A percentile compares a stretch with the other conserved stretches of the same genome.
phyloP scores from a whole-genome alignment of 805 yeast genomes.

The Kodamaea leandrae region DNA sequence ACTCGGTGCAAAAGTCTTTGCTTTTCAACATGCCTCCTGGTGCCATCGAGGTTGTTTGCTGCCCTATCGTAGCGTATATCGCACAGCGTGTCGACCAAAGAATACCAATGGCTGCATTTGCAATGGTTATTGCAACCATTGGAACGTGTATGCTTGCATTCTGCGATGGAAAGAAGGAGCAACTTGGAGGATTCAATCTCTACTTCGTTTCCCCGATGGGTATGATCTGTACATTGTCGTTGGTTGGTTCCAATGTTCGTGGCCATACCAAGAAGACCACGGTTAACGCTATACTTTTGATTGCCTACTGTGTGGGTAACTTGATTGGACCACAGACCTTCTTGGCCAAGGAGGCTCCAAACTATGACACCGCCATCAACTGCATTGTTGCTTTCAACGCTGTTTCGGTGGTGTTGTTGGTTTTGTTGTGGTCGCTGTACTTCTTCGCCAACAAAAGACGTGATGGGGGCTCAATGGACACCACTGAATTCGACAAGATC shows the following conservation, averaged over 20 bases:
- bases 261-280: slow-evolving; percentile 57
- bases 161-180: slow-evolving; percentile 16
- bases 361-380: slow-evolving; percentile 40
- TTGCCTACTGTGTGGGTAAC: too few species aligned
- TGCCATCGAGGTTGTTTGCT: slow-evolving; percentile 13
- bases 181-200: slow-evolving; percentile 20
- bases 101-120: slow-evolving; percentile 7
- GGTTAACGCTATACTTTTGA: slow-evolving; percentile 40
- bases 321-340: too few species aligned
- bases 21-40: slow-evolving; percentile 8
- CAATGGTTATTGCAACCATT: slow-evolving; percentile 23
- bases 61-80: not conserved
- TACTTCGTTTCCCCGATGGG: slow-evolving; percentile 30
- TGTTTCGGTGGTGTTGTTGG: not conserved
- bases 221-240: slow-evolving; percentile 29
- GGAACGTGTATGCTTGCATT: slow-evolving; percentile 4
- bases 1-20: slow-evolving; percentile 2
- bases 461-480: too few species aligned
- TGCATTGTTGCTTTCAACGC: slow-evolving; percentile 31
- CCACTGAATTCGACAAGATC: too few species aligned
- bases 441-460: not conserved
- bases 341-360: slow-evolving; percentile 44
- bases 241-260: slow-evolving; percentile 47
- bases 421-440: not conserved
- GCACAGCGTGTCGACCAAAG: slow-evolving; percentile 1